phyloP scores from a whole-genome alignment of 495 filamentous ascomycete genomes.

The Hypoxylon trugodes region DNA sequence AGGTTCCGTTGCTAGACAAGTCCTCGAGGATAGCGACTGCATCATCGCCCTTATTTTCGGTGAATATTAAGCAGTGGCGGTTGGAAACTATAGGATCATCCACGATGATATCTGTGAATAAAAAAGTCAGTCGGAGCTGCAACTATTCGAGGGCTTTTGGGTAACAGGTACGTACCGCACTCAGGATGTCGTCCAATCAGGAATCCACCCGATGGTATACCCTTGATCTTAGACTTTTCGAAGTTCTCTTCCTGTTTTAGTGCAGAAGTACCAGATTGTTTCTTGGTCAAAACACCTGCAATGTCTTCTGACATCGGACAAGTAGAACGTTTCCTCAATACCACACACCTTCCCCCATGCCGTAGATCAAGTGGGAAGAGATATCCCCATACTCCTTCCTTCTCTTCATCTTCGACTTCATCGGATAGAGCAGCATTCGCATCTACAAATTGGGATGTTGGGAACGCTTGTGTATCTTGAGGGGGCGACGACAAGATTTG shows the following conservation, averaged over 20 bases:
- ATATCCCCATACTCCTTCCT: constrained; percentile 96
- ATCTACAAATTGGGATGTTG: constrained; percentile 82
- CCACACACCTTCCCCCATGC: constrained; percentile 70
- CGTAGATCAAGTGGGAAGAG: constrained; percentile 79
- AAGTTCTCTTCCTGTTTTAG: constrained; percentile 65
- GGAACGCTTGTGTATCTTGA: constrained; percentile 70
- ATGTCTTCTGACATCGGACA: constrained; percentile 66
- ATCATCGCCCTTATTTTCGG: constrained; percentile 83
- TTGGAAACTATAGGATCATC: constrained; percentile 91
- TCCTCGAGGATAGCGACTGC: constrained; percentile 87
- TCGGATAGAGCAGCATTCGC: constrained; percentile 77
- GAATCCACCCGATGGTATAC: constrained; percentile 79
- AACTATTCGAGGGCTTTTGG: neutral
- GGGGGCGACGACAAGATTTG: constrained; percentile 61
- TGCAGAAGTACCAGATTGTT: constrained; percentile 49
- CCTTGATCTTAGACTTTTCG: constrained; percentile 64
- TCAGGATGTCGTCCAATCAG: constrained; percentile 92
- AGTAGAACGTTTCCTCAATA: constrained; percentile 71
- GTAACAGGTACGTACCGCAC: constrained; percentile 72
- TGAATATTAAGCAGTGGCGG: constrained; percentile 89
- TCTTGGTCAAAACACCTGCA: constrained; percentile 20
- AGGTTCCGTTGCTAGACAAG: constrained; percentile 95
- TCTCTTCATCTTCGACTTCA: constrained; percentile 85
- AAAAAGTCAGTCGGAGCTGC: constrained; percentile 30
- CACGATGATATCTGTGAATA: constrained; percentile 77